Percentiles rank a stretch among this genome's conserved stretches.
Conservation (phyloP, 1,284 basidiomycete species). For the Coriolopsis trogii region DNA sequence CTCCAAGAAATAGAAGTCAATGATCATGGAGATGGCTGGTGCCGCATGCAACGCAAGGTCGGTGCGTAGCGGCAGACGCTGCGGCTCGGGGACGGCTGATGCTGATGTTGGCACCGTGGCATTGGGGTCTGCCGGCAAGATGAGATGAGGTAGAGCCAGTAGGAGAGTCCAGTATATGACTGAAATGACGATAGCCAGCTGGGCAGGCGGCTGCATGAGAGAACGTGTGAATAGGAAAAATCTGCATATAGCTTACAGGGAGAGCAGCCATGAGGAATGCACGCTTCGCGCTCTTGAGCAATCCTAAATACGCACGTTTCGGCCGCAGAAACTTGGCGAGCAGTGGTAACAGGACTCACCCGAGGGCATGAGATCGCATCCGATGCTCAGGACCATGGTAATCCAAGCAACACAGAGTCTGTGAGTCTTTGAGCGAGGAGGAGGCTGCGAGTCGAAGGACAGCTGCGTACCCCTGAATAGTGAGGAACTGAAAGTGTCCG, state of each 20-base stretch:
- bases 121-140: slow-evolving; percentile 36
- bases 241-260: slow-evolving; percentile 46
- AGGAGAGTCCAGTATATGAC: slow-evolving; percentile 75
- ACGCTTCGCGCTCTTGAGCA: slow-evolving; percentile 52
- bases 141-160: slow-evolving; percentile 52
- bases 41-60: slow-evolving; percentile 72
- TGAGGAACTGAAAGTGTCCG: slow-evolving; percentile 73
- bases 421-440: not conserved
- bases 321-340: not conserved
- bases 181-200: slow-evolving; percentile 71
- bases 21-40: slow-evolving; percentile 60
- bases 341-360: slow-evolving; percentile 35
- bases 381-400: slow-evolving; percentile 53
- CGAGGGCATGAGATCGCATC: slow-evolving; percentile 53
- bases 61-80: slow-evolving; percentile 59
- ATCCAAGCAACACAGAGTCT: slow-evolving; percentile 55
- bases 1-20: slow-evolving; percentile 77
- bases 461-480: slow-evolving; percentile 70
- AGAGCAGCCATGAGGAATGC: slow-evolving; percentile 61
- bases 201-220: not conserved
- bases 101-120: slow-evolving; percentile 42
- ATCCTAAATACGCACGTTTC: slow-evolving; percentile 34
- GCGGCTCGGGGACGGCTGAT: slow-evolving; percentile 36
- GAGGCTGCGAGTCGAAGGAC: not conserved
- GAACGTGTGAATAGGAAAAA: slow-evolving; percentile 1